These are phyloP conservation scores for Zizania palustris DNA, from an alignment of 202 grass and related monocot species.

Conservation along the genomic window DNA sequence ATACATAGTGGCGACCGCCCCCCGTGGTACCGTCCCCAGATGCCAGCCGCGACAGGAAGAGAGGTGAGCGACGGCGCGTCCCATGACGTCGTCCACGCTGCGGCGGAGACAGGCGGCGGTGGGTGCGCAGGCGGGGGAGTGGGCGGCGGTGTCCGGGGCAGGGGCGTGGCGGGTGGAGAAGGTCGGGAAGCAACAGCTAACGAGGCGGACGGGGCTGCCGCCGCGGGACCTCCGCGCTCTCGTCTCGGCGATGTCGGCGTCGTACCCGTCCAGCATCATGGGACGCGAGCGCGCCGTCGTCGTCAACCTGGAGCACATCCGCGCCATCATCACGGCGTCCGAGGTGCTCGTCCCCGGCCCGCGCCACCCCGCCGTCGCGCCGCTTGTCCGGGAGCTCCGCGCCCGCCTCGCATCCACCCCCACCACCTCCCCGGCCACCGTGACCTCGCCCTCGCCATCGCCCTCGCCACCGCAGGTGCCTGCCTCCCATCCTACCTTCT, in stretches of 20 bases:
- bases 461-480: not conserved
- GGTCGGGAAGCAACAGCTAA: conserved; percentile 48
- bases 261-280: conserved; percentile 40
- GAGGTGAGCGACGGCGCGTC: no score
- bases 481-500: not conserved
- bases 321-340: conserved; percentile 60
- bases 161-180: conserved; percentile 41
- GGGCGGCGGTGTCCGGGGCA: conserved; percentile 45
- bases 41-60: not conserved
- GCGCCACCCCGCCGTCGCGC: conserved; percentile 45
- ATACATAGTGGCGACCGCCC: not conserved
- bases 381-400: conserved; percentile 50
- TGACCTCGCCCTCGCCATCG: not conserved
- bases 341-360: conserved; percentile 61
- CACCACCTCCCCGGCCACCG: not conserved
- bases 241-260: conserved; percentile 47
- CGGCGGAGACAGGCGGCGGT: conserved; percentile 26
- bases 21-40: conserved; percentile 19
- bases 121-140: conserved; percentile 29
- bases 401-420: conserved; percentile 30
- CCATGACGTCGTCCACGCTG: not conserved
- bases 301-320: conserved; percentile 55
- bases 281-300: conserved; percentile 56
- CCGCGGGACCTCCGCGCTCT: conserved; percentile 55
- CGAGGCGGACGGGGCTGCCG: conserved; percentile 50